A percentile compares a stretch with the other conserved stretches of the same genome.
Evolutionary conservation across 2,329 filamentous ascomycete genomes (phyloP).

Genomic region (Hymenoscyphus fructigenus): DNA sequence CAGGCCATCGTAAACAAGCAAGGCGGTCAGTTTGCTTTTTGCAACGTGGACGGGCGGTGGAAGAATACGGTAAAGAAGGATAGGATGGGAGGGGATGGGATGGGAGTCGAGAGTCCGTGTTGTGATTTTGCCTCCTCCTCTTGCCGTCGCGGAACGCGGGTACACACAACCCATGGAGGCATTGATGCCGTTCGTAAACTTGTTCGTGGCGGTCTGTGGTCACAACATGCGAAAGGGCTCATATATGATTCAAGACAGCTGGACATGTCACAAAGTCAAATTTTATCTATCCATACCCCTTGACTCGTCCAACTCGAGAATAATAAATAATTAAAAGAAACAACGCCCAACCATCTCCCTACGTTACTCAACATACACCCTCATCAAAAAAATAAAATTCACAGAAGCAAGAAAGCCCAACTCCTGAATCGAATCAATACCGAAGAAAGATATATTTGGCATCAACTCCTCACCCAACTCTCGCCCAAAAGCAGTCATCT

Average conservation of each 20-base stretch:
- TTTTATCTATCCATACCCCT: neutral
- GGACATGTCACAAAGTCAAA: constrained; percentile 2
- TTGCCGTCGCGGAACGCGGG: neutral
- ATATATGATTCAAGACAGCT: constrained; percentile 1
- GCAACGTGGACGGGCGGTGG: neutral
- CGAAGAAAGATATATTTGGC: neutral
- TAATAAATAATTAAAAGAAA: neutral
- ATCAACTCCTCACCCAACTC: neutral
- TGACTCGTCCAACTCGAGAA: neutral
- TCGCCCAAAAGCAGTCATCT: neutral
- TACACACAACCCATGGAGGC: neutral
- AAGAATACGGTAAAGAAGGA: neutral
- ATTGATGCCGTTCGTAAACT: neutral
- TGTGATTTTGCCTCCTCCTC: too few relatives aligned
- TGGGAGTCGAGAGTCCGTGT: neutral
- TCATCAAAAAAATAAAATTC: neutral
- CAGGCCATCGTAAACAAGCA: neutral
- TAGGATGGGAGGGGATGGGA: neutral
- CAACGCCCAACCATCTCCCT: neutral
- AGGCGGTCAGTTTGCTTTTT: neutral
- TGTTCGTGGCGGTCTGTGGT: constrained; percentile 1
- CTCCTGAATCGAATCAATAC: neutral
- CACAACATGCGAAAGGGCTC: neutral
- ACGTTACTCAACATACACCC: neutral
- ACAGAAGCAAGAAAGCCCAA: neutral